Evolutionary conservation across 1,284 basidiomycete genomes (phyloP).

Genomic region (Pseudozyma pruni): DNA sequence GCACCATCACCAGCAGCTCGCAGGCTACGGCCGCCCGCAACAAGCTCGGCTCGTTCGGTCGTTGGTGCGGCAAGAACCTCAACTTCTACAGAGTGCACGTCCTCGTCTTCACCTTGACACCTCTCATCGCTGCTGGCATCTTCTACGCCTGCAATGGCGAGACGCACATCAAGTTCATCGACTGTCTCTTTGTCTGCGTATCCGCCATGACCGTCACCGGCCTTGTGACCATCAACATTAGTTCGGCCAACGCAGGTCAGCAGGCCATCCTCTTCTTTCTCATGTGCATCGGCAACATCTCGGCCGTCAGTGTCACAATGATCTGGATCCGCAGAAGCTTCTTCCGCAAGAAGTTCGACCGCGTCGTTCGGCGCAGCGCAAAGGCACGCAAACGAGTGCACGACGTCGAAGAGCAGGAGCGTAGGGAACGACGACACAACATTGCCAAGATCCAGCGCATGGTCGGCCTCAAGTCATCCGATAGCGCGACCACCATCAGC

Average conservation of each 20-base stretch:
- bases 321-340: slow-evolving; percentile 64
- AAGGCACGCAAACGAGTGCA: slow-evolving; percentile 57
- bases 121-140: slow-evolving; percentile 78
- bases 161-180: slow-evolving; percentile 73
- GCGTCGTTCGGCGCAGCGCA: slow-evolving; percentile 49
- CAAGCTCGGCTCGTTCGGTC: slow-evolving; percentile 11
- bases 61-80: slow-evolving; percentile 49
- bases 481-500: slow-evolving; percentile 41
- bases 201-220: slow-evolving; percentile 84
- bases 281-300: slow-evolving; percentile 66
- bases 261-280: slow-evolving; percentile 74
- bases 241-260: slow-evolving; percentile 78
- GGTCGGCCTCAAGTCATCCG: slow-evolving; percentile 49
- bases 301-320: slow-evolving; percentile 65
- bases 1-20: slow-evolving; percentile 4
- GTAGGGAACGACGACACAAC: slow-evolving; percentile 42
- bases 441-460: slow-evolving; percentile 54
- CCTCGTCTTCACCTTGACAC: slow-evolving; percentile 77
- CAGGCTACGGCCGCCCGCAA: slow-evolving; percentile 10
- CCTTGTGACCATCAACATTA: slow-evolving; percentile 79
- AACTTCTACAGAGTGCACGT: slow-evolving; percentile 70
- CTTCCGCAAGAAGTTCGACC: slow-evolving; percentile 60
- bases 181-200: slow-evolving; percentile 79
- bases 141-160: slow-evolving; percentile 70
- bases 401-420: slow-evolving; percentile 65